Conservation (phyloP, 805 yeast genomes). For the Kodamaea kakaduensis region DNA sequence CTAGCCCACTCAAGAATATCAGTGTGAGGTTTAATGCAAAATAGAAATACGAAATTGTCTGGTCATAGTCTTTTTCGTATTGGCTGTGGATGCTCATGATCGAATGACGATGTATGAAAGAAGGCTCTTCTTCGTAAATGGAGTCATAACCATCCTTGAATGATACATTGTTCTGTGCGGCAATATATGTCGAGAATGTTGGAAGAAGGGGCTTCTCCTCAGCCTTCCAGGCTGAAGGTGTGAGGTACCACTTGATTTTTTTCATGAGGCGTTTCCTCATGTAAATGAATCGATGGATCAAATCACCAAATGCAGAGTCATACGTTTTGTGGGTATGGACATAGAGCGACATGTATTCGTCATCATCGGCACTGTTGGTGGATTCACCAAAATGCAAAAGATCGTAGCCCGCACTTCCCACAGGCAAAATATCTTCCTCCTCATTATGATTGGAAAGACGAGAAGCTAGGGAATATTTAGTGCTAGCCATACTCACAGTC, state of each 20-base stretch:
- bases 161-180: neutral
- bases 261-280: slow-evolving; percentile 1
- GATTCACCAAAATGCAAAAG: slow-evolving; percentile 8
- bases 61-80: slow-evolving; percentile 34
- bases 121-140: slow-evolving; percentile 30
- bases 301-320: slow-evolving; percentile 5
- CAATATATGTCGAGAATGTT: neutral
- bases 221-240: neutral
- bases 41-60: slow-evolving; percentile 33
- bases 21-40: slow-evolving; percentile 33
- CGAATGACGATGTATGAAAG: slow-evolving; percentile 18
- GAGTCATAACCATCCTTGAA: slow-evolving; percentile 22
- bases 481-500: slow-evolving; percentile 7
- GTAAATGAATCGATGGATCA: slow-evolving; percentile 3
- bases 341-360: slow-evolving; percentile 8
- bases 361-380: slow-evolving; percentile 8
- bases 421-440: slow-evolving; percentile 5
- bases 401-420: slow-evolving; percentile 4
- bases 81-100: slow-evolving; percentile 21
- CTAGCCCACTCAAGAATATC: slow-evolving; percentile 36
- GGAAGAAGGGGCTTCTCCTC: slow-evolving; percentile 5
- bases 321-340: slow-evolving; percentile 4
- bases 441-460: slow-evolving; percentile 6
- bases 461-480: slow-evolving; percentile 9
- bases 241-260: neutral